Base-by-base conservation (phyloP, 352 stramenopile species). In the Peronospora farinosa region DNA sequence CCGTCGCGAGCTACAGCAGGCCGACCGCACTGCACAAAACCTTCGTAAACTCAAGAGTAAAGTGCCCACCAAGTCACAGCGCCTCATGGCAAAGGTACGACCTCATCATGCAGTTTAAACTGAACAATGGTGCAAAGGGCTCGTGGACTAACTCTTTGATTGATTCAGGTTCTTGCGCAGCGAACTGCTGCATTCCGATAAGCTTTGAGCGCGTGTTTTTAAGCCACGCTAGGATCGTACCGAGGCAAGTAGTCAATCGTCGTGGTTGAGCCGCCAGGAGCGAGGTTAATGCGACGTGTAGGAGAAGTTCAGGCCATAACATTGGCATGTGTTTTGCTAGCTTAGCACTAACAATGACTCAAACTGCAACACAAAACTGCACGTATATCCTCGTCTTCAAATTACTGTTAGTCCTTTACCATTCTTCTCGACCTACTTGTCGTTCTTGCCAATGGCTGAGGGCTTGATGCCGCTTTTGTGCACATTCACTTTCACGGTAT, bases 401-500 rank as follows among this genome's bases (percentile, higher is more conserved):
- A 27, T 27, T 27, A 27, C 23, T 27, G 23, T 27, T 7, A 27
- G 23, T 27, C 23, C 23, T 27, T 7, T 27, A 27, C 23, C 0
- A 27, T 7, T 2, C 3, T 27, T 25, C 28, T 17, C 19, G 27
- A 48, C n/a, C 19, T 63, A 54, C 21, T 47, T 37, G 51, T 75
- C 74, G 12, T 82, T 47, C 45, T 86, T 84, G 67, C 78, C 81
- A 30, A 65, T 35, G 6, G 71, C 53, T 32, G 77, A 78, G 30
- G 67, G 65, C 57, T 87, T 88, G 23, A 87, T 87, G 46, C 80
- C 80, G 54, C 74, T 88, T 51, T 87, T 49, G 59, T 92, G 76
- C 32, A 86, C 80, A 37, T 92, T 84, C 46, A 92, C 80, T 57
- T 87, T 88, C 23, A 70, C 72, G 9, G 85, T 79, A 46, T 92